A percentile compares a stretch with the other conserved stretches of the same genome.
These are phyloP conservation scores for Podospora bellae-mahoneyi DNA, from an alignment of 495 filamentous ascomycete species.

Conservation along the genomic window DNA sequence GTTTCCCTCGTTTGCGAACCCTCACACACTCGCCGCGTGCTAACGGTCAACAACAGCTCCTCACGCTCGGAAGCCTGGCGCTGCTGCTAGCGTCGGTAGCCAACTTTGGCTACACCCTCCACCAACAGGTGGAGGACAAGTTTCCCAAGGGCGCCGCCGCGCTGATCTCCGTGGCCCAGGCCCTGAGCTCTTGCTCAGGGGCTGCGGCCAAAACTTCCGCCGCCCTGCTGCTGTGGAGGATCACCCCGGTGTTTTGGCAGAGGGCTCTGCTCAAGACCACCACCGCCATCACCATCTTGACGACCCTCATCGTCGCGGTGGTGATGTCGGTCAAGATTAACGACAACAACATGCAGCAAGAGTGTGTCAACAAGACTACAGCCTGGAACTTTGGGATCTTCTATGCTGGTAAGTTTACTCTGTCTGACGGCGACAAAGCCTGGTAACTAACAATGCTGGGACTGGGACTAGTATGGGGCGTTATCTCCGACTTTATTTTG, in stretches of 20 bases:
- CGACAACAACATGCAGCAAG: not conserved
- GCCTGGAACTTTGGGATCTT: not conserved
- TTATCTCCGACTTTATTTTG: slow-evolving; percentile 12
- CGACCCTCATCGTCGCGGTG: not conserved
- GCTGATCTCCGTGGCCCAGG: not conserved
- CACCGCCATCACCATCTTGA: not conserved
- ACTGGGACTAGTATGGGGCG: slow-evolving; percentile 12
- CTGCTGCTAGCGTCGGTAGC: not conserved
- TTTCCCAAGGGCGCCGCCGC: not conserved
- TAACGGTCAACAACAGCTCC: not conserved
- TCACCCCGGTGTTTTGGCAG: not conserved
- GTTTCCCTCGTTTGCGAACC: not conserved
- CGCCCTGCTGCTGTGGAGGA: not conserved
- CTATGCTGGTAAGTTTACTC: not conserved
- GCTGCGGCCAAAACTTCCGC: not conserved
- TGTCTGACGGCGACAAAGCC: not conserved
- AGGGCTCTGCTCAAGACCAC: not conserved
- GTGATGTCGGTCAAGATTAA: not conserved
- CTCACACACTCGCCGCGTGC: too few relatives aligned
- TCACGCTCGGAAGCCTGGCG: not conserved
- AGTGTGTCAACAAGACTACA: not conserved
- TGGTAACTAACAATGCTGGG: not conserved
- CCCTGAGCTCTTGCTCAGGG: not conserved
- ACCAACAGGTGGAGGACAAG: not conserved
- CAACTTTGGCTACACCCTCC: not conserved